phyloP scores from a whole-genome alignment of 495 filamentous ascomycete species.

The Daldinia concentrica region DNA sequence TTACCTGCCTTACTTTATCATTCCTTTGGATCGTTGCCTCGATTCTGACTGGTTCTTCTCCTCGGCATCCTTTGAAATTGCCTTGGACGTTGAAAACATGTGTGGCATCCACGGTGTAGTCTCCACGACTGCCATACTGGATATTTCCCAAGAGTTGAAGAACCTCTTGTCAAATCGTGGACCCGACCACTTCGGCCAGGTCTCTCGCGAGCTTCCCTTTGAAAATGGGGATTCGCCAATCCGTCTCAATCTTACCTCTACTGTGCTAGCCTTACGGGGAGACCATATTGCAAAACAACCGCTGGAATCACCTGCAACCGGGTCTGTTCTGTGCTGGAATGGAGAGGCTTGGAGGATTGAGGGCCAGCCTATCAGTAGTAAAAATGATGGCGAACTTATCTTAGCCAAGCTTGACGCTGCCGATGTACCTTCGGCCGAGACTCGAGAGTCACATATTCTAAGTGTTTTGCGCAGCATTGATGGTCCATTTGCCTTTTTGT shows the following conservation, averaged over 20 bases:
- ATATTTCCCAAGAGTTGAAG: conserved; percentile 45
- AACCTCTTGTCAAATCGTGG: conserved; percentile 56
- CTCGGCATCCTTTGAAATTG: background rate
- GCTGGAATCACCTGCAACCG: conserved; percentile 65
- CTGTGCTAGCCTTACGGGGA: conserved; percentile 86
- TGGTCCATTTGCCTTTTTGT: conserved; percentile 93
- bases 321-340: conserved; percentile 92
- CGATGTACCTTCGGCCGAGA: conserved; percentile 38
- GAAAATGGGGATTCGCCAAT: conserved; percentile 41
- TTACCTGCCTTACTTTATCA: background rate
- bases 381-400: conserved; percentile 80
- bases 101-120: conserved; percentile 59
- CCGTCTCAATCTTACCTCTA: conserved; percentile 75
- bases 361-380: conserved; percentile 60
- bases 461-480: conserved; percentile 69
- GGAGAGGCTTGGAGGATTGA: conserved; percentile 92
- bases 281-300: conserved; percentile 77
- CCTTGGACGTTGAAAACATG: conserved; percentile 46
- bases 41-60: conserved; percentile 3
- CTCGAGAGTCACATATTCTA: conserved; percentile 54
- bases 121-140: conserved; percentile 34
- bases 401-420: conserved; percentile 69
- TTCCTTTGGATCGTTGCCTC: background rate
- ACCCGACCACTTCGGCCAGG: conserved; percentile 61
- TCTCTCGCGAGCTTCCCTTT: conserved; percentile 40